phyloP scores from a whole-genome alignment of 805 yeast genomes.

The Lipomyces lipofer region DNA sequence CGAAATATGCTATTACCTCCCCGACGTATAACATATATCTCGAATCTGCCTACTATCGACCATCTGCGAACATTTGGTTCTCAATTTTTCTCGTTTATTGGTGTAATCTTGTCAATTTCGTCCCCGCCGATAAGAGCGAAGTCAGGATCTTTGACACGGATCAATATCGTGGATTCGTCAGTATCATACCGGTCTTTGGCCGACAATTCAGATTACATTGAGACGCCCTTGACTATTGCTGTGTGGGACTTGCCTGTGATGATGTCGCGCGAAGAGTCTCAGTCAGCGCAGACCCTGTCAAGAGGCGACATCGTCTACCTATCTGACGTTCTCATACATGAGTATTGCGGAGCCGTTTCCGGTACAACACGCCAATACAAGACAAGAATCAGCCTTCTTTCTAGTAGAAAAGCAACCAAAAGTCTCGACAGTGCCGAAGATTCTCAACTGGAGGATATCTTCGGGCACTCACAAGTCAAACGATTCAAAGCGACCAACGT shows the following conservation, averaged over 20 bases:
- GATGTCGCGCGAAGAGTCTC: background rate
- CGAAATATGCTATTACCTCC: no score
- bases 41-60: constrained; percentile 6
- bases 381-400: constrained; percentile 2
- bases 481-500: background rate
- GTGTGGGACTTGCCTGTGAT: constrained; percentile 6
- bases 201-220: background rate
- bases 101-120: constrained; percentile 9
- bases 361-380: constrained; percentile 6
- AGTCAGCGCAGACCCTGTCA: background rate
- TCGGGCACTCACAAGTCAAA: background rate
- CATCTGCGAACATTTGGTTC: constrained; percentile 7
- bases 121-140: background rate
- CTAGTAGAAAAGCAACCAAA: no score
- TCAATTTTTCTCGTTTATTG: constrained; percentile 13
- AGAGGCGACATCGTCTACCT: constrained; percentile 14
- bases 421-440: no score
- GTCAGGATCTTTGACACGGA: constrained; percentile 1
- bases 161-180: constrained; percentile 17
- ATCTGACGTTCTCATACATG: constrained; percentile 2
- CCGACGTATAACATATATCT: constrained; percentile 7
- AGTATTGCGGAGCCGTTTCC: background rate
- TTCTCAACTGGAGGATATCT: background rate
- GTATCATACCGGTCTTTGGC: background rate
- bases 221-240: constrained; percentile 8